These are phyloP conservation scores for Euphorbia peplus DNA, from an alignment of 345 rosid genomes.

Conservation along the genomic window DNA sequence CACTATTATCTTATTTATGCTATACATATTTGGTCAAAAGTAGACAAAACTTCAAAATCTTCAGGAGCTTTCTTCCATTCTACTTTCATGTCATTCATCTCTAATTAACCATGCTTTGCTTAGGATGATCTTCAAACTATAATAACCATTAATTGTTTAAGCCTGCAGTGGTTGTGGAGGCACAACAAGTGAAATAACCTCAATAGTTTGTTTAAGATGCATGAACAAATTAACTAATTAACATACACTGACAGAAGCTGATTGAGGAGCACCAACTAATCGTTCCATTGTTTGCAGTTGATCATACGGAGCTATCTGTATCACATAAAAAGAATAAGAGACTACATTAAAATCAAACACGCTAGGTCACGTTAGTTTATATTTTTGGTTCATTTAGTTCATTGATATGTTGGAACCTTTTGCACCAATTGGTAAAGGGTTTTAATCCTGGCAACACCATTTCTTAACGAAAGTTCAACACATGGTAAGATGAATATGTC, in stretches of 20 bases:
- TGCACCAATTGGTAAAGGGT: no score
- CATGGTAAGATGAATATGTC: no score
- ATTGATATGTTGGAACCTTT: no score
- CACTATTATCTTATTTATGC: background rate
- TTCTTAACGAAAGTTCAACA: no score
- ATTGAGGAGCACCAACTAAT: constrained; percentile 55
- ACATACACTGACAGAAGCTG: constrained; percentile 22
- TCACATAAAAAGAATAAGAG: background rate
- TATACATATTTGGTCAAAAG: constrained; percentile 3
- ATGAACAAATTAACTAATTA: no score
- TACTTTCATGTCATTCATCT: background rate
- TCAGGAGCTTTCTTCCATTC: background rate
- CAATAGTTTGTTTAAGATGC: background rate
- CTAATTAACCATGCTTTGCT: background rate
- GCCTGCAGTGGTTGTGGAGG: constrained; percentile 11
- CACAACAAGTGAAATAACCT: background rate
- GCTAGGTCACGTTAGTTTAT: no score
- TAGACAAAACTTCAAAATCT: background rate
- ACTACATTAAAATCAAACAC: background rate
- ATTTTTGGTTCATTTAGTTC: no score
- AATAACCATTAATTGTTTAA: background rate
- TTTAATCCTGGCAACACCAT: no score
- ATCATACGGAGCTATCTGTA: constrained; percentile 96
- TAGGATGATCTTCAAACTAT: background rate
- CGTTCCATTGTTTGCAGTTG: constrained; percentile 80